Evolutionary conservation across 495 filamentous ascomycete genomes (phyloP).

Genomic region (Penicillium coffeae): DNA sequence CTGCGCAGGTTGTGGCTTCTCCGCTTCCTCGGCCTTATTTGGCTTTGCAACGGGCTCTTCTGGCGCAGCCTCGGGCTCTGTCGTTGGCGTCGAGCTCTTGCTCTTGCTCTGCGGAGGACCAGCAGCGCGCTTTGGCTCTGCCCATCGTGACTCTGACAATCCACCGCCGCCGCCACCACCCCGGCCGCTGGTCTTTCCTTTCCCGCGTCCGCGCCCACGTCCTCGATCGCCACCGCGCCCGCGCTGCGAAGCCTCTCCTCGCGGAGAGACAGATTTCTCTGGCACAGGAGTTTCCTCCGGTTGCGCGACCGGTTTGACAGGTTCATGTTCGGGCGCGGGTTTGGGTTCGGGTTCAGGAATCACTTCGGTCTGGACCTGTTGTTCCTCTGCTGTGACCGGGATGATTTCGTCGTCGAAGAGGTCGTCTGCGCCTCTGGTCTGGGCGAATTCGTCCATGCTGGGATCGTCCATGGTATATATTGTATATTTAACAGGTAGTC

Average conservation of each 20-base stretch:
- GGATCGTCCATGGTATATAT: slow-evolving; percentile 8
- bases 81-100: not conserved
- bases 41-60: slow-evolving; percentile 8
- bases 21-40: slow-evolving; percentile 16
- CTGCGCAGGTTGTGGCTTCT: slow-evolving; percentile 19
- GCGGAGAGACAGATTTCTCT: slow-evolving; percentile 16
- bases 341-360: slow-evolving; percentile 12
- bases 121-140: slow-evolving; percentile 27
- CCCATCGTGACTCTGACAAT: slow-evolving; percentile 28
- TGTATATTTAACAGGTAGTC: not conserved
- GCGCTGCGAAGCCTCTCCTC: slow-evolving; percentile 26
- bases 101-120: slow-evolving; percentile 16
- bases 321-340: slow-evolving; percentile 3
- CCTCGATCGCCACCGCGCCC: slow-evolving; percentile 36
- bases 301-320: slow-evolving; percentile 1
- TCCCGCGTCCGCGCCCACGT: slow-evolving; percentile 31
- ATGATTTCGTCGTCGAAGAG: slow-evolving; percentile 71
- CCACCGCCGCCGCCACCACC: slow-evolving; percentile 7
- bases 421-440: slow-evolving; percentile 63
- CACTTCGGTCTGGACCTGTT: slow-evolving; percentile 26
- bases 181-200: slow-evolving; percentile 31
- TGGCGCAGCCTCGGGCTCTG: slow-evolving; percentile 13
- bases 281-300: slow-evolving; percentile 9
- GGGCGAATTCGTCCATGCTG: slow-evolving; percentile 54
- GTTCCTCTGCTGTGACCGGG: slow-evolving; percentile 46